Evolutionary conservation across 495 filamentous ascomycete species (phyloP).

Genomic region (Lasiosphaeria ovina): DNA sequence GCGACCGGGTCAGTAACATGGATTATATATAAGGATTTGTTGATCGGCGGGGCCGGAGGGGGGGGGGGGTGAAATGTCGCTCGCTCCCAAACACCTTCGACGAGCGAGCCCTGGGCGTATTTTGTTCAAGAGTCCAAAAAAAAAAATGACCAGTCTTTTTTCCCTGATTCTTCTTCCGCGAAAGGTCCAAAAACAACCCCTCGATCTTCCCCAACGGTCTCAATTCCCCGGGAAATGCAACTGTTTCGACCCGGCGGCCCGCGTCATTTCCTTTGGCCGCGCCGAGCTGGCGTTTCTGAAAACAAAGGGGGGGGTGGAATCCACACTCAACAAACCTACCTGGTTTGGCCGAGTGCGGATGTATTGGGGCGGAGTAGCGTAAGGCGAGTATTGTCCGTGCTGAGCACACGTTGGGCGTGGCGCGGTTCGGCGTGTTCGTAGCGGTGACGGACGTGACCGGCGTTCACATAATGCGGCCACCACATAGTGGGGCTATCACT

Average conservation of each 20-base stretch:
- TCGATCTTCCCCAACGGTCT: too few relatives aligned
- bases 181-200: neutral
- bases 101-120: too few relatives aligned
- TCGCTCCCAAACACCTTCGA: too few relatives aligned
- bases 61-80: too few relatives aligned
- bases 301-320: neutral
- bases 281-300: too few relatives aligned
- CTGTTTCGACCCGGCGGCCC: too few relatives aligned
- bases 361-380: slow-evolving; percentile 74
- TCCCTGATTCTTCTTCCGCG: neutral
- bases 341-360: slow-evolving; percentile 69
- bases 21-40: slow-evolving; percentile 1
- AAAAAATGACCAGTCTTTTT: neutral
- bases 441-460: too few relatives aligned
- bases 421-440: too few relatives aligned
- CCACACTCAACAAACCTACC: slow-evolving; percentile 55
- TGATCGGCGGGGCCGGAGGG: neutral
- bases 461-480: too few relatives aligned
- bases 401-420: slow-evolving; percentile 86
- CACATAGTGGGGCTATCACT: too few relatives aligned
- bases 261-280: too few relatives aligned
- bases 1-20: slow-evolving; percentile 6
- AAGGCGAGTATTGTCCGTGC: slow-evolving; percentile 68
- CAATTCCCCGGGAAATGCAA: too few relatives aligned
- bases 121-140: neutral